A percentile compares a stretch with the other conserved stretches of the same genome.
These are phyloP conservation scores for Colletotrichum tamarilloi DNA, from an alignment of 2,329 filamentous ascomycete species.

Conservation along the genomic window DNA sequence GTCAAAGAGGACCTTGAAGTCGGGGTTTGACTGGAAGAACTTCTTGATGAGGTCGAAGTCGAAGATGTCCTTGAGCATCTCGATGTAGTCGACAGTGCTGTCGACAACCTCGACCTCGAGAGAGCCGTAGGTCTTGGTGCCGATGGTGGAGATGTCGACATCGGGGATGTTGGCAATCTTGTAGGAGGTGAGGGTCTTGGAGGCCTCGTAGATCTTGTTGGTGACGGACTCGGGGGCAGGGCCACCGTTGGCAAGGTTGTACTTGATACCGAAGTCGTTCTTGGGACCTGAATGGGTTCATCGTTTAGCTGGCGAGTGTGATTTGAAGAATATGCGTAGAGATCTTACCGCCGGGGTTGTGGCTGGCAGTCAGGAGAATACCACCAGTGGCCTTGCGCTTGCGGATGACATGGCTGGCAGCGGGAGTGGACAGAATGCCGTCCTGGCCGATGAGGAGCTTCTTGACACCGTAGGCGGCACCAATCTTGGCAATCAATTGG, in stretches of 20 bases:
- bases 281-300: slow-evolving; percentile 73
- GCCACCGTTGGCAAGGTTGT: slow-evolving; percentile 96
- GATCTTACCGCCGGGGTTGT: slow-evolving; percentile 92
- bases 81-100: slow-evolving; percentile 89
- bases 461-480: slow-evolving; percentile 97
- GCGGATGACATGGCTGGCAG: slow-evolving; percentile 94
- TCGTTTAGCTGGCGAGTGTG: slow-evolving; percentile 17
- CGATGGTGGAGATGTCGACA: slow-evolving; percentile 85
- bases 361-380: slow-evolving; percentile 95
- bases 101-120: slow-evolving; percentile 97
- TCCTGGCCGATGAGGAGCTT: slow-evolving; percentile 97
- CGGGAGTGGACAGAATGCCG: slow-evolving; percentile 96
- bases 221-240: slow-evolving; percentile 96
- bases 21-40: slow-evolving; percentile 86
- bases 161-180: slow-evolving; percentile 90
- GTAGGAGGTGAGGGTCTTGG: slow-evolving; percentile 91
- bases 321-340: not conserved
- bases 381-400: slow-evolving; percentile 95
- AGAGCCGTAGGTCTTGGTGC: slow-evolving; percentile 83
- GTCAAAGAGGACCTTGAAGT: slow-evolving; percentile 98
- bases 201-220: slow-evolving; percentile 95
- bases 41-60: slow-evolving; percentile 96
- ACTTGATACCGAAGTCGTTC: slow-evolving; percentile 99
- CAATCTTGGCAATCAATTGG: slow-evolving; percentile 96
- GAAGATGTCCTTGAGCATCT: slow-evolving; percentile 98